Base-by-base conservation (phyloP, 1,284 basidiomycete species). In the Coniferiporia weirii region DNA sequence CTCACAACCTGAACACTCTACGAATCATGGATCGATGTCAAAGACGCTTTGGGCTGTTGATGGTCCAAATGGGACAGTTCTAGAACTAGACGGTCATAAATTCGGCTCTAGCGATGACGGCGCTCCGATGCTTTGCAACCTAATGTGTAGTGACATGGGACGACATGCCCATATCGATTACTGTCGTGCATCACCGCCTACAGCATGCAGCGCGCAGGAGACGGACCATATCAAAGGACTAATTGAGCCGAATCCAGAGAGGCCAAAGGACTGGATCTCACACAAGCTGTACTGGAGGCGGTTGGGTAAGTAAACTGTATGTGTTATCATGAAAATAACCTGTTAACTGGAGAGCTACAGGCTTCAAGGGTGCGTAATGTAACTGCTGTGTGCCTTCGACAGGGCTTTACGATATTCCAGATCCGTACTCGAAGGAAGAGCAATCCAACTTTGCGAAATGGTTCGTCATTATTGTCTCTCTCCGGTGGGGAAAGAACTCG, bases 21-120 rank as follows among this genome's bases (percentile, higher is more conserved):
- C 84, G 0, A 74, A 75, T 34, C 84, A 86, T 63, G 84, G 84
- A 2, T 84, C 81, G 1, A 85, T 85, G 84, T 79, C 80, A 0
- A 72, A 69, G 51, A 79, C 79, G 0, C 72, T 72, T 40, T 86
- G 84, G 84, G 72, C 76, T 0, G 66, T 87, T 1, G 81, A 84
- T 52, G 79, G 78, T 0, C 72, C 74, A 0, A 77, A 82, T 22
- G 76, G 74, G 10, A 58, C 27, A 12, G 67, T 71, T 0, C 62
- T 84, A 0, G 84, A 86, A 62, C 69, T 85, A 1, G 74, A 78
- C 61, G 83, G 83, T 1, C 75, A 76, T 52, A 80, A 76, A 56
- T 86, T 82, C 65, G 79, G 75, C 1, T 65, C 78, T 0, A 75
- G 77, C n/a, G 82, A 85, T 54, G 79, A 81, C 50, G 83, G 84